phyloP scores from a whole-genome alignment of 148 eudicot genomes.

The Polygonum maritimum region DNA sequence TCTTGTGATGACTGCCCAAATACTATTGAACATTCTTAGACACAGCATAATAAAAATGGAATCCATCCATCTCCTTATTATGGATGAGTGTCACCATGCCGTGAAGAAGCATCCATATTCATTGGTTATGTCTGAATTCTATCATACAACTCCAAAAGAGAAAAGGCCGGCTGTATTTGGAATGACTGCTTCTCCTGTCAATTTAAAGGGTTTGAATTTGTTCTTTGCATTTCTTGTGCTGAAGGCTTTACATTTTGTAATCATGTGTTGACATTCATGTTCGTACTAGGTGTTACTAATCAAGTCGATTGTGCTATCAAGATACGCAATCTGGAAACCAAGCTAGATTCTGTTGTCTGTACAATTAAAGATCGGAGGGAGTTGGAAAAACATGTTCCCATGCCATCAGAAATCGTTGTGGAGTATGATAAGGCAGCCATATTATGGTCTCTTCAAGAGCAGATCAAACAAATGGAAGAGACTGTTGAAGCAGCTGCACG shows the following conservation, averaged over 20 bases:
- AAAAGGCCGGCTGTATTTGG: slow-evolving; percentile 94
- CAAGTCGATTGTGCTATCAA: slow-evolving; percentile 97
- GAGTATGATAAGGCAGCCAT: slow-evolving; percentile 90
- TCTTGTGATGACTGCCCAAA: slow-evolving; percentile 98
- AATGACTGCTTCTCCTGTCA: slow-evolving; percentile 99
- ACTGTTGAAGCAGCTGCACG: slow-evolving; percentile 89
- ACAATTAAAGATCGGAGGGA: slow-evolving; percentile 95
- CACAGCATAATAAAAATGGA: slow-evolving; percentile 99
- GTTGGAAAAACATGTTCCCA: slow-evolving; percentile 95
- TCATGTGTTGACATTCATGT: not conserved
- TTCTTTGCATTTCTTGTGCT: not conserved
- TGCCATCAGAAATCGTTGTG: slow-evolving; percentile 89
- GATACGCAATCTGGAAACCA: slow-evolving; percentile 91
- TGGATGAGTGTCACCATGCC: slow-evolving; percentile 99
- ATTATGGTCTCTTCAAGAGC: slow-evolving; percentile 86
- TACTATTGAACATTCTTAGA: slow-evolving; percentile 87
- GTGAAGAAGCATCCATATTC: slow-evolving; percentile 99
- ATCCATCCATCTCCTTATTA: slow-evolving; percentile 73
- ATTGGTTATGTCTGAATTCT: slow-evolving; percentile 96
- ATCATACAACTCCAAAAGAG: slow-evolving; percentile 91
- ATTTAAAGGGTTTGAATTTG: slow-evolving; percentile 66
- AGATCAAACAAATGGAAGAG: slow-evolving; percentile 83
- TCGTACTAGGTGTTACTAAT: slow-evolving; percentile 79
- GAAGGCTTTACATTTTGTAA: not conserved
- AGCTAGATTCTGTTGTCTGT: slow-evolving; percentile 90